phyloP scores from a whole-genome alignment of 2,329 filamentous ascomycete genomes.

The Exophiala dermatitidis region DNA sequence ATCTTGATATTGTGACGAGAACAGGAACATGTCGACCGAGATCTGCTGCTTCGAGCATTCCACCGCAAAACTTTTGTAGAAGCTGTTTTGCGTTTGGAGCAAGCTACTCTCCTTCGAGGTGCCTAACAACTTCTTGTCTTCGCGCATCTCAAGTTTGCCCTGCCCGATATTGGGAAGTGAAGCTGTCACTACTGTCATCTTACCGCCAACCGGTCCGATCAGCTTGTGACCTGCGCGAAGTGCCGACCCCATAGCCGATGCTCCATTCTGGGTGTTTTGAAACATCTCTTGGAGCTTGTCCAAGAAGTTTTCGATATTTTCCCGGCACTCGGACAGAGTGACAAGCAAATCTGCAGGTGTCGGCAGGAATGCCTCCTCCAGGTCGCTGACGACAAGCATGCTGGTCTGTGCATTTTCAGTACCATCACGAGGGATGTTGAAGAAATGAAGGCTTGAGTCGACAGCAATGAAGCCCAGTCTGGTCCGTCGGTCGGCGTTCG shows the following conservation, averaged over 20 bases:
- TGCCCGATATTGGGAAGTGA: slow-evolving; percentile 84
- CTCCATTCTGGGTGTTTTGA: slow-evolving; percentile 80
- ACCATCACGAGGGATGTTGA: slow-evolving; percentile 81
- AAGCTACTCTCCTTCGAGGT: slow-evolving; percentile 85
- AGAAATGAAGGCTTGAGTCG: slow-evolving; percentile 91
- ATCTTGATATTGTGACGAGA: slow-evolving; percentile 93
- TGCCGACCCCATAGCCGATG: slow-evolving; percentile 91
- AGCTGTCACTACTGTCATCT: slow-evolving; percentile 85
- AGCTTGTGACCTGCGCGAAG: slow-evolving; percentile 90
- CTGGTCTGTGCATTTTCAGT: slow-evolving; percentile 77
- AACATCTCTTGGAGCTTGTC: slow-evolving; percentile 93
- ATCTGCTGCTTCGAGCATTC: slow-evolving; percentile 99
- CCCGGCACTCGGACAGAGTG: slow-evolving; percentile 76
- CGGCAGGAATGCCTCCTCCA: slow-evolving; percentile 93
- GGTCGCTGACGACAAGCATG: slow-evolving; percentile 89
- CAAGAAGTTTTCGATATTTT: slow-evolving; percentile 86
- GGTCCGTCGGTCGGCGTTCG: slow-evolving; percentile 91
- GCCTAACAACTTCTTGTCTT: slow-evolving; percentile 91
- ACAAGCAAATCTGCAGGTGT: slow-evolving; percentile 88
- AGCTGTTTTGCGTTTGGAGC: slow-evolving; percentile 86
- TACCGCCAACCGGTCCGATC: slow-evolving; percentile 87
- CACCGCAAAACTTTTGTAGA: slow-evolving; percentile 98
- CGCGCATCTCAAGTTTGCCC: slow-evolving; percentile 84
- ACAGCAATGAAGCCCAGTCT: slow-evolving; percentile 92
- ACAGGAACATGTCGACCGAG: slow-evolving; percentile 96